Conservation (phyloP, 805 yeast genomes). For the Grigorovia yakushimaensis region DNA sequence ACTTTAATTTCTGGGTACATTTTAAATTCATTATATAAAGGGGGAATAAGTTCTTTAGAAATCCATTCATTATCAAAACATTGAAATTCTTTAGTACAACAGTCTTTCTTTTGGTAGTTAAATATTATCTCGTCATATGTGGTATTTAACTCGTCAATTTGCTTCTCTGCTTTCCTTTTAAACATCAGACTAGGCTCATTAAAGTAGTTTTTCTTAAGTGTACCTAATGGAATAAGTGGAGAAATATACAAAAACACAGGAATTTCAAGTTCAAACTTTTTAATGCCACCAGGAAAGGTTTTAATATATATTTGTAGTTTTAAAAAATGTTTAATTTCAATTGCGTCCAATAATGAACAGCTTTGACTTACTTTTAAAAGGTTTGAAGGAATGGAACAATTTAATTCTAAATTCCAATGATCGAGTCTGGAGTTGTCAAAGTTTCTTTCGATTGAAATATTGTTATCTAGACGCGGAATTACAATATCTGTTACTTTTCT, state of each 20-base stretch:
- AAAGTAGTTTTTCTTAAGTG: constrained; percentile 9
- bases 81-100: neutral
- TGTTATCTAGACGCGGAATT: too few species aligned
- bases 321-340: constrained; percentile 82
- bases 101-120: neutral
- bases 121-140: neutral
- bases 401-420: constrained; percentile 47
- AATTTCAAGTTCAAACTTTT: constrained; percentile 83
- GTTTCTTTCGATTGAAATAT: neutral
- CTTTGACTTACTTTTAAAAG: constrained; percentile 79
- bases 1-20: neutral
- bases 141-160: neutral
- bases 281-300: constrained; percentile 24
- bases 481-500: constrained; percentile 51
- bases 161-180: neutral
- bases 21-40: neutral
- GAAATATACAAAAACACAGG: constrained; percentile 70
- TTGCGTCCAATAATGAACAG: constrained; percentile 55
- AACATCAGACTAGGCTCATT: neutral
- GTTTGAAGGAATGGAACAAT: constrained; percentile 59
- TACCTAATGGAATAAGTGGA: constrained; percentile 66
- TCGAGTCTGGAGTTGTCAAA: neutral
- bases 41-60: neutral
- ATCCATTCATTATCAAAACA: neutral
- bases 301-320: constrained; percentile 48